phyloP scores from a whole-genome alignment of 768 basidiomycete genomes.

The Mycena albidolilacea region DNA sequence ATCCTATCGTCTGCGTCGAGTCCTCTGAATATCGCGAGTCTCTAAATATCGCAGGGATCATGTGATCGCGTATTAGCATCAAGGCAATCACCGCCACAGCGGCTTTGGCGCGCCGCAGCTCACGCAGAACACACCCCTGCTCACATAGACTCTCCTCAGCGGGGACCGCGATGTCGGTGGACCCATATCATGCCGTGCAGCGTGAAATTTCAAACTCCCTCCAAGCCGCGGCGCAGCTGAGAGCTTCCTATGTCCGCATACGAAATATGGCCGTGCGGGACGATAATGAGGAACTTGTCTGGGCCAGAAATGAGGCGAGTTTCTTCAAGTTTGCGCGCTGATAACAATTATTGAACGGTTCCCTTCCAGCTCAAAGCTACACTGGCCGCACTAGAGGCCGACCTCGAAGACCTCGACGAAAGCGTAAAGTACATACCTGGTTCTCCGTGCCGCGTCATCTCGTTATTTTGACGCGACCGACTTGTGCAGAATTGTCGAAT shows the following conservation, averaged over 20 bases:
- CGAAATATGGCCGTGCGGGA: conserved; percentile 75
- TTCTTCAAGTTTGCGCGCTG: not conserved
- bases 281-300: conserved; percentile 85
- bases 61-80: conserved; percentile 26
- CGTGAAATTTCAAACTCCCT: conserved; percentile 86
- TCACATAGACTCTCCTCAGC: too few species aligned
- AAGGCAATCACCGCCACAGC: not conserved
- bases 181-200: conserved; percentile 91
- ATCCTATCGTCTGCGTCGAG: too few species aligned
- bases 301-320: conserved; percentile 83
- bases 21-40: too few species aligned
- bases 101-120: not conserved
- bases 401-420: conserved; percentile 94
- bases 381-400: conserved; percentile 84
- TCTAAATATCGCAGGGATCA: not conserved
- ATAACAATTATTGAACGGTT: conserved; percentile 13
- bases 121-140: not conserved
- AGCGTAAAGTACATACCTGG: conserved; percentile 80
- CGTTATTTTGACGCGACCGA: conserved; percentile 16
- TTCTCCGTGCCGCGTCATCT: conserved; percentile 2
- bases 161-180: conserved; percentile 73
- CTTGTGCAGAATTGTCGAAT: conserved; percentile 83
- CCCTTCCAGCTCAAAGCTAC: conserved; percentile 78
- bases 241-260: conserved; percentile 85
- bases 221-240: conserved; percentile 77